A percentile compares a stretch with the other conserved stretches of the same genome.
Conservation (phyloP, 345 rosid species). For the Tarenaya hassleriana region DNA sequence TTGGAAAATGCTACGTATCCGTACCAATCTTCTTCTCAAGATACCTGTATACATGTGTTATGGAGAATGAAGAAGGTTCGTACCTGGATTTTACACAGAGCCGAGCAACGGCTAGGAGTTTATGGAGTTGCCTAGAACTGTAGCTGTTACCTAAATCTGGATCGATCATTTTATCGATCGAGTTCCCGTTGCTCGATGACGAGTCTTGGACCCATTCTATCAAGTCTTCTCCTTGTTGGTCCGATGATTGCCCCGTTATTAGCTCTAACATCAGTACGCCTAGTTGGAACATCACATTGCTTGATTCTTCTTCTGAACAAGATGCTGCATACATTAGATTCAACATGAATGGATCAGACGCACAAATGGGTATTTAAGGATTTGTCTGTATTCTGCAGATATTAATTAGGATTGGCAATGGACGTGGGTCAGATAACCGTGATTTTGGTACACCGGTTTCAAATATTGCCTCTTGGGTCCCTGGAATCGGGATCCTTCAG, state of each 20-base stretch:
- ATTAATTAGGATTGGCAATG: no score
- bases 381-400: no score
- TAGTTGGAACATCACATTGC: constrained; percentile 65
- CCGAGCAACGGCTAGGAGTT: constrained; percentile 65
- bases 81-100: constrained; percentile 58
- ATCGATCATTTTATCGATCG: constrained; percentile 75
- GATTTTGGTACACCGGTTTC: no score
- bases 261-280: constrained; percentile 84
- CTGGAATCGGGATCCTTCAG: no score
- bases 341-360: not conserved
- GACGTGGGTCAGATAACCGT: no score
- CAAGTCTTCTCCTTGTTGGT: constrained; percentile 46
- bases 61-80: constrained; percentile 50
- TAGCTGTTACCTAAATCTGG: constrained; percentile 77
- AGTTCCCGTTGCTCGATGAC: constrained; percentile 46
- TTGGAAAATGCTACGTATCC: no score
- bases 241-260: constrained; percentile 85
- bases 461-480: no score
- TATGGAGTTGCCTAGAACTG: constrained; percentile 55
- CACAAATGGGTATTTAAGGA: no score
- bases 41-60: constrained; percentile 54
- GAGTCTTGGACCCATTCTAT: constrained; percentile 82
- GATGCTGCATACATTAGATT: constrained; percentile 23
- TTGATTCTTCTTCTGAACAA: constrained; percentile 37
- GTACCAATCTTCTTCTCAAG: constrained; percentile 58